Percentiles rank a stretch among this genome's conserved stretches.
These are phyloP conservation scores for Oryza punctata DNA, from an alignment of 176 grass and related monocot genomes.

Conservation along the genomic window DNA sequence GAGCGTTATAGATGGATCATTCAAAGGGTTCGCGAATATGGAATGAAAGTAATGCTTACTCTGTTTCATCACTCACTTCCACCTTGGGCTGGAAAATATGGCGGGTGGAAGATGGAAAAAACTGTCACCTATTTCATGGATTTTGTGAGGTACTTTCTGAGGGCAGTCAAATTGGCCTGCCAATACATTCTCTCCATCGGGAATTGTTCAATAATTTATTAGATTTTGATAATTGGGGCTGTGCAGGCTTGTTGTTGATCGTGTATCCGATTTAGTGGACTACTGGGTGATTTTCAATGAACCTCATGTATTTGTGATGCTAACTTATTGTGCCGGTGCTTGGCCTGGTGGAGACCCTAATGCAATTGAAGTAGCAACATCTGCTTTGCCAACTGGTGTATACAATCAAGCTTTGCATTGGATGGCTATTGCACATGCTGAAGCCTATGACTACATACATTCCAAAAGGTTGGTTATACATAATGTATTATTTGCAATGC, in stretches of 20 bases:
- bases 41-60: slow-evolving; percentile 99
- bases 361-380: slow-evolving; percentile 80
- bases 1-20: slow-evolving; percentile 93
- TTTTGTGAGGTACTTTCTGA: slow-evolving; percentile 70
- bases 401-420: slow-evolving; percentile 84
- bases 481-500: not conserved
- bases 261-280: slow-evolving; percentile 89
- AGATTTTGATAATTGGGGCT: slow-evolving; percentile 36
- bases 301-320: slow-evolving; percentile 90
- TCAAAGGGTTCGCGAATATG: slow-evolving; percentile 71
- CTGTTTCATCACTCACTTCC: slow-evolving; percentile 93
- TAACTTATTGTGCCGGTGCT: slow-evolving; percentile 94
- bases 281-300: slow-evolving; percentile 98
- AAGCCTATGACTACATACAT: slow-evolving; percentile 92
- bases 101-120: slow-evolving; percentile 94
- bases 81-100: slow-evolving; percentile 94
- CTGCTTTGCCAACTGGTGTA: slow-evolving; percentile 83
- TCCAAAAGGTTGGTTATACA: slow-evolving; percentile 41
- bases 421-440: slow-evolving; percentile 82
- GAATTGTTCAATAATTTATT: slow-evolving; percentile 9
- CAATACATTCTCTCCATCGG: slow-evolving; percentile 21
- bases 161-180: not conserved
- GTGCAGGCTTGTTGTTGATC: slow-evolving; percentile 77
- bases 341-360: slow-evolving; percentile 98
- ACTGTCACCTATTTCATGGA: slow-evolving; percentile 83